These are phyloP conservation scores for Rhodofomes roseus DNA, from an alignment of 1,284 basidiomycete genomes.

Conservation along the genomic window DNA sequence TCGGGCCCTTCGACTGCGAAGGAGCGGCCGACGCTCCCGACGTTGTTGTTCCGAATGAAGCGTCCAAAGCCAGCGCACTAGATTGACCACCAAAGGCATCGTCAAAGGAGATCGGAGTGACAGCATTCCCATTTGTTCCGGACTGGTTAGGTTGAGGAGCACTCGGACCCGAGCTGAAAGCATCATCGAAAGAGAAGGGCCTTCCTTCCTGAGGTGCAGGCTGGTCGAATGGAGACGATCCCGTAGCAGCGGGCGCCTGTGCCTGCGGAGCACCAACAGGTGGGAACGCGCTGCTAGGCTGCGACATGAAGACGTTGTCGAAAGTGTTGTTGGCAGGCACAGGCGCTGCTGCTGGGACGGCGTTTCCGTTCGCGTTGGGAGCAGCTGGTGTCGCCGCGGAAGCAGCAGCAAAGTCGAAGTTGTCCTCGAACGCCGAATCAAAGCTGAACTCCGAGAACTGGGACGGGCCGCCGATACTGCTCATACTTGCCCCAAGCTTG, in stretches of 20 bases:
- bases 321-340: conserved; percentile 15
- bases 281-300: conserved; percentile 21
- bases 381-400: conserved; percentile 30
- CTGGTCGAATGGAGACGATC: conserved; percentile 10
- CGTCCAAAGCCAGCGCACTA: conserved; percentile 39
- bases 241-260: conserved; percentile 9
- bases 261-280: conserved; percentile 11
- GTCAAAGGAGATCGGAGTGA: conserved; percentile 46
- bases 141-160: conserved; percentile 8
- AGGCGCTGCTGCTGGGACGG: conserved; percentile 13
- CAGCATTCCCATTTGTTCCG: conserved; percentile 10
- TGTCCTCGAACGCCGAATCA: conserved; percentile 79
- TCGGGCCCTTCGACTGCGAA: conserved; percentile 22
- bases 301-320: conserved; percentile 22
- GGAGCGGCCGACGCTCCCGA: conserved; percentile 15
- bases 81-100: conserved; percentile 55
- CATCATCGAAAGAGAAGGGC: conserved; percentile 47
- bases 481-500: conserved; percentile 40
- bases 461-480: conserved; percentile 30
- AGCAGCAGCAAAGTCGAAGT: conserved; percentile 75
- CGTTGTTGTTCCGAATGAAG: conserved; percentile 18
- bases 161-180: conserved; percentile 34
- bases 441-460: conserved; percentile 49
- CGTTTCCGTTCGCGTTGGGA: conserved; percentile 7
- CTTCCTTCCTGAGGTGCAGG: conserved; percentile 14